Evolutionary conservation across 2,329 filamentous ascomycete genomes (phyloP), one percentile per base, ranked within the genome.

Genomic region (Botryotinia convoluta): DNA sequence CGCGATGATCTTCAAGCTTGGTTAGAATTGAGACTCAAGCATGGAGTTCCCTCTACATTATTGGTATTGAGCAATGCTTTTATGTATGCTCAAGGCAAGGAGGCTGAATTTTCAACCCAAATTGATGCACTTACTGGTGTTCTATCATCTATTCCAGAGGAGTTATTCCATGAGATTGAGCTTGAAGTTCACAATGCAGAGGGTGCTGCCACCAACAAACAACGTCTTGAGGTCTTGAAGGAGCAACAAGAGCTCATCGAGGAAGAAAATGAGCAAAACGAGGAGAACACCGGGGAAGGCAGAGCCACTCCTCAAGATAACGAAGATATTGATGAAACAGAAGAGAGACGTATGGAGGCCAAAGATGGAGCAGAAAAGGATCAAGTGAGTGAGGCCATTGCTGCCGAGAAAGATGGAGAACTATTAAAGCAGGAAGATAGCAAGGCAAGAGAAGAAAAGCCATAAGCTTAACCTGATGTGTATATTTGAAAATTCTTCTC

Each of bases 111-210:
- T 79, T 90, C 92, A 45, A 93, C 90, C 75, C 95, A 98, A 84
- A 94, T 99, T 74, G 95, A 98, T 77, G 94, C 96, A 0, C 89
- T 99, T 67, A 93, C 95, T 74, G 93, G 94, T 72, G 96, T 99
- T 8, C 86, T 99, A 59, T 97, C 93, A 59, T 95, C 93, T 74
- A 98, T 99, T 75, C 96, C 96, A 4, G 96, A 99, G 83, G 96
- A 99, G 83, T 88, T 99, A 59, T 99, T 97, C 93, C 96, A 99
- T 87, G 96, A 99, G 86, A 98, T 99, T 76, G 96, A 98, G 84
- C 92, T 99, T 45, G 96, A 99, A 85, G 94, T 99, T 16, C 94
- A 98, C 87, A 97, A 92, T 75, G 95, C 95, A 67, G 96, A 99
- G 84, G 96, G 96, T 75, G 95, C 95, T 18, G 96, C 96, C 37